These are phyloP conservation scores for Arthrobotrys entomopaga DNA, from an alignment of 2,329 filamentous ascomycete genomes.

Conservation along the genomic window DNA sequence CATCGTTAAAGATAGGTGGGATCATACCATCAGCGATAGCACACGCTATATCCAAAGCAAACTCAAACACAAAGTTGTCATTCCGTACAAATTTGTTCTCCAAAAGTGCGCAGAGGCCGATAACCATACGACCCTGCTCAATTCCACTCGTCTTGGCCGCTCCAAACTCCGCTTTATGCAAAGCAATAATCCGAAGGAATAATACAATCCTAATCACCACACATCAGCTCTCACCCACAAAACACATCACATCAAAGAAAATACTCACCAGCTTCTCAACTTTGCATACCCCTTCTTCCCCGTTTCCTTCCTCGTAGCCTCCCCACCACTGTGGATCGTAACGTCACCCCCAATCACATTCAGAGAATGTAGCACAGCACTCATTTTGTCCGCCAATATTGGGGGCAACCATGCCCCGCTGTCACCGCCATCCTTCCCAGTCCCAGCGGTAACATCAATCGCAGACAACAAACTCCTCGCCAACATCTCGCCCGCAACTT, in stretches of 20 bases:
- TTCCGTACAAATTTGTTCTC: slow-evolving; percentile 57
- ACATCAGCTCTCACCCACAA: slow-evolving; percentile 18
- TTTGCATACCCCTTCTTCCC: slow-evolving; percentile 41
- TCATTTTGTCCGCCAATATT: slow-evolving; percentile 58
- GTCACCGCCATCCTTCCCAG: slow-evolving; percentile 31
- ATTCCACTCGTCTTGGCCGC: slow-evolving; percentile 52
- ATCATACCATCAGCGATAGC: slow-evolving; percentile 57
- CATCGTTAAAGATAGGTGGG: not conserved
- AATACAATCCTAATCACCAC: slow-evolving; percentile 54
- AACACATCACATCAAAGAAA: slow-evolving; percentile 12
- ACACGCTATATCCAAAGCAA: slow-evolving; percentile 57
- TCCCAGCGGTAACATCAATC: slow-evolving; percentile 58
- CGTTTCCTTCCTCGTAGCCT: slow-evolving; percentile 44
- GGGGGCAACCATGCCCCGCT: slow-evolving; percentile 55
- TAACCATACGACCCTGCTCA: slow-evolving; percentile 57
- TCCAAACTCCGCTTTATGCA: slow-evolving; percentile 57
- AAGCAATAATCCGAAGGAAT: slow-evolving; percentile 57
- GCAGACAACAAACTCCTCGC: slow-evolving; percentile 57
- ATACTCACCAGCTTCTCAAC: slow-evolving; percentile 56
- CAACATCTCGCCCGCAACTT: slow-evolving; percentile 56
- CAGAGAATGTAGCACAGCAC: slow-evolving; percentile 56
- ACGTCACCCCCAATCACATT: slow-evolving; percentile 36
- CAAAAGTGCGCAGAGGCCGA: slow-evolving; percentile 57
- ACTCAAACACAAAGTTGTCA: slow-evolving; percentile 57
- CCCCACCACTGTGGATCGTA: slow-evolving; percentile 47